Base-by-base conservation (phyloP, 2,329 filamentous ascomycete genomes). In the Boeremia lycopersici region DNA sequence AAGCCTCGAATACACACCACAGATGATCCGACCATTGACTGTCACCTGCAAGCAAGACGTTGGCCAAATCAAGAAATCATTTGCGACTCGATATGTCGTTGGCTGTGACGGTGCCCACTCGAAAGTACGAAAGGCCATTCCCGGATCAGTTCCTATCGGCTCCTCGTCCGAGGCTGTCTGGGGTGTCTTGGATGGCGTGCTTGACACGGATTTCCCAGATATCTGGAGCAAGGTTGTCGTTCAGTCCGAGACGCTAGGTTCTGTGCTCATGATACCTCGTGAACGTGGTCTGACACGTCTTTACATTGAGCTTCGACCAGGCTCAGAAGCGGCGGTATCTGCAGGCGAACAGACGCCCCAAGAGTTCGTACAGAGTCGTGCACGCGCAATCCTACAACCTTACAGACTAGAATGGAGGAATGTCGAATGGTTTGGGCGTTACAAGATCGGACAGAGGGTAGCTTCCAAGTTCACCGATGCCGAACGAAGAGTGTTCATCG, bases 51-150 rank as follows among this genome's bases (percentile, higher is more conserved):
- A 73, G 26, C 73, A 78, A 40, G 61, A 71, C 13, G 70, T 69
- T 11, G 71, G 67, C 6, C 74, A 77, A 1, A 71, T 65, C 1
- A 70, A 63, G 17, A 76, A 73, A 50, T 76, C 76, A 6, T 78
- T 88, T 33, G 74, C 83, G 36, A 80, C 86, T 1, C 80, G 85
- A 41, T 91, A 88, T 62, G 76, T 91, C 6, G 81, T 91, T 42
- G 89, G 89, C 59, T 90, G 87, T 61, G 88, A 91, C 62, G 89
- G 89, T 11, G 88, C 89, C 0, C 86, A 89, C 63, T 90, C 87
- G 8, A 84, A 83, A 62, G 89, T 91, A 23, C 82, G 88, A 29
- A 86, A 84, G 64, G 83, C 81, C 64, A 89, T 90, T 25, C 71
- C 71, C 0, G 61, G 70, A 30, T 65, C 79, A 61, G 75, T 62